Evolutionary conservation across 148 eudicot species (phyloP), one percentile per base, ranked within the genome.

Genomic region (Cornus florida): DNA sequence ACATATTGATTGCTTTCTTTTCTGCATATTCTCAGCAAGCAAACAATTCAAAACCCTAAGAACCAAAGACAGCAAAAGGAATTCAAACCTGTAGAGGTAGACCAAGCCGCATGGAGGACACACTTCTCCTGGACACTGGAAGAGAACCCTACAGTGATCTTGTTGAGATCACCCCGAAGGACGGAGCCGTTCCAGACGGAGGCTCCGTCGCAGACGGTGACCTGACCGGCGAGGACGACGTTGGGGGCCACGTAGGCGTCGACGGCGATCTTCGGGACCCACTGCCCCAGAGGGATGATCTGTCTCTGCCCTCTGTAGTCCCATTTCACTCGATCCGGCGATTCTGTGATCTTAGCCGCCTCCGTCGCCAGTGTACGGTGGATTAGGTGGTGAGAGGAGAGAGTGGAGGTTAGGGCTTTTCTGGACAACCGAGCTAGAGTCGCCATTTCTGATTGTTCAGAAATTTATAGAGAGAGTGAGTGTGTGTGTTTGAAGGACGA

Each of bases 171-270:
- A 31, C 99, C 98, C 0, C 99, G 81, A 20, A 96, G 81, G 59
- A 96, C 98, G 41, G 98, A 69, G 19, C 99, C 98, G 83, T 83
- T 92, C 99, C 99, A 96, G 1, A 96, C 98, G 13, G 99, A 93
- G 0, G 99, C 91, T 10, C 98, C 99, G 43, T 96, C 98, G 48
- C 83, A 91, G 32, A 96, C 99, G 33, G 89, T 82, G 35, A 97
- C 98, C 78, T 97, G 99, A 2, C 99, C 99, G n/a, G 99, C 99
- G 10, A 97, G 91, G 0, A 97, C 98, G 10, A 94, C 99, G 71
- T 97, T 97, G 6, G 99, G 97, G 1, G 99, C 98, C 59, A 97
- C 98, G 71, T 97, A 97, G 13, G 99, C 98, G 20, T 97, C 99
- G 59, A 97, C 99, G 33, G 99, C 99, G 83, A 97, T 86, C 87